These are phyloP conservation scores for Paraurostyla sp. DNA, from an alignment of 73 alveolate genomes.

Conservation along the genomic window DNA sequence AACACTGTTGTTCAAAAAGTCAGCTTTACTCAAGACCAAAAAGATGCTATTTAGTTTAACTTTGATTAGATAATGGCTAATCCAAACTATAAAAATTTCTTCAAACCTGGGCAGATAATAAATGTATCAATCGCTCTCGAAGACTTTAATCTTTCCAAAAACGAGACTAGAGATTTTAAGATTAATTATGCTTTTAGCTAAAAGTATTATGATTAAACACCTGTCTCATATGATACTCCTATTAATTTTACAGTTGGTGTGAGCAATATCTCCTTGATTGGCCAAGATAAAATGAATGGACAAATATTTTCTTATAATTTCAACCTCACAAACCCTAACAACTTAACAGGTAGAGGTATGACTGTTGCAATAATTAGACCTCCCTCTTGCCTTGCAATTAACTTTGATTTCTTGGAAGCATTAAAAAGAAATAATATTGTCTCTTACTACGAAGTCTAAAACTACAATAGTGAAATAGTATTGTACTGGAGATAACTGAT, in stretches of 20 bases:
- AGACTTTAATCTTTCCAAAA: neutral
- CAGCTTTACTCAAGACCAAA: neutral
- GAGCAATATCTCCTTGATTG: too few species aligned
- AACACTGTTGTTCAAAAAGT: neutral
- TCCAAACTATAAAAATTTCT: neutral
- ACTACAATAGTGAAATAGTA: conserved; percentile 36
- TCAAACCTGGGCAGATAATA: neutral
- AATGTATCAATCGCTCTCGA: neutral
- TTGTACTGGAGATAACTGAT: conserved; percentile 42
- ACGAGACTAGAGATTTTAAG: neutral
- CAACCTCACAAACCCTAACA: neutral
- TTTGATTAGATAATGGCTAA: too few species aligned
- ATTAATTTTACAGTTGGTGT: too few species aligned
- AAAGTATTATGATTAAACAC: neutral
- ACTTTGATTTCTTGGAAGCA: conserved; percentile 16
- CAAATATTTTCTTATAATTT: neutral
- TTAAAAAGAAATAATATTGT: neutral
- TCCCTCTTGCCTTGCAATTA: too few species aligned
- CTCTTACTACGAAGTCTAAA: conserved; percentile 42
- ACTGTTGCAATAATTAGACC: too few species aligned
- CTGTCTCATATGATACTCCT: neutral
- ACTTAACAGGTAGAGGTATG: conserved; percentile 47
- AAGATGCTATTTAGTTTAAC: neutral
- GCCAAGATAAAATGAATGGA: too few species aligned
- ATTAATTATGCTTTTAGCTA: neutral